Conservation (phyloP, 139 green algal species). For the Chara braunii region DNA sequence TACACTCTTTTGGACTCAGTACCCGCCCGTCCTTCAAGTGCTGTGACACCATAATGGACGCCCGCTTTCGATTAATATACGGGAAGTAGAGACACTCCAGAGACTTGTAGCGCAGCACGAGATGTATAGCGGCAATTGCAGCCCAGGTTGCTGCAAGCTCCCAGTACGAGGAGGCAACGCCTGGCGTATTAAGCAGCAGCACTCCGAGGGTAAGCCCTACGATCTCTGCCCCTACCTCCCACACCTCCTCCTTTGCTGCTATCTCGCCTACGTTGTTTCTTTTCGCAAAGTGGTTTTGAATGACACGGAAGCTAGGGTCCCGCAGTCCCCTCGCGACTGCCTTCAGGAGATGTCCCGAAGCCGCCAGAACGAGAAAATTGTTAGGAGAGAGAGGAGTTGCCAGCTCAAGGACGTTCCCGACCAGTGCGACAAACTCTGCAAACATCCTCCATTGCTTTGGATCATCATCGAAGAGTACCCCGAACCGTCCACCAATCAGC, state of each 20-base stretch:
- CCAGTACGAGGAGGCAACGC: constrained; percentile 17
- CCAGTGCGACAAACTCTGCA: constrained; percentile 26
- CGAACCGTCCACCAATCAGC: constrained; percentile 38
- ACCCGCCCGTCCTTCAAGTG: too few species aligned
- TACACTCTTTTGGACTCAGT: too few species aligned
- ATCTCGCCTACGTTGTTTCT: constrained; percentile 40
- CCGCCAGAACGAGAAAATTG: constrained; percentile 44
- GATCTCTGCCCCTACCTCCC: constrained; percentile 37
- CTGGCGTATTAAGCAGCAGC: constrained; percentile 35
- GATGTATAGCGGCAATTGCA: neutral
- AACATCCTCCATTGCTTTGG: constrained; percentile 45
- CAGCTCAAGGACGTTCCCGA: constrained; percentile 29
- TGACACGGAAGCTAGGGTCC: constrained; percentile 33
- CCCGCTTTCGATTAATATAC: too few species aligned
- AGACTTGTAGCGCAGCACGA: constrained; percentile 18
- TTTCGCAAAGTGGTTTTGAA: constrained; percentile 45
- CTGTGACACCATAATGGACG: too few species aligned
- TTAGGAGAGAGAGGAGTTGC: constrained; percentile 32
- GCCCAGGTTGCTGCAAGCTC: constrained; percentile 17
- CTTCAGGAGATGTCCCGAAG: constrained; percentile 40
- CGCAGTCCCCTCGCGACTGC: constrained; percentile 28
- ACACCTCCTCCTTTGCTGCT: constrained; percentile 44
- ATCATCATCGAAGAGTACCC: constrained; percentile 42
- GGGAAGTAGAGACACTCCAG: constrained; percentile 4
- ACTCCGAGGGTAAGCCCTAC: constrained; percentile 22